Evolutionary conservation across 805 yeast genomes (phyloP), one percentile per base, ranked within the genome.

Genomic region (Nakazawaea anatomiae): DNA sequence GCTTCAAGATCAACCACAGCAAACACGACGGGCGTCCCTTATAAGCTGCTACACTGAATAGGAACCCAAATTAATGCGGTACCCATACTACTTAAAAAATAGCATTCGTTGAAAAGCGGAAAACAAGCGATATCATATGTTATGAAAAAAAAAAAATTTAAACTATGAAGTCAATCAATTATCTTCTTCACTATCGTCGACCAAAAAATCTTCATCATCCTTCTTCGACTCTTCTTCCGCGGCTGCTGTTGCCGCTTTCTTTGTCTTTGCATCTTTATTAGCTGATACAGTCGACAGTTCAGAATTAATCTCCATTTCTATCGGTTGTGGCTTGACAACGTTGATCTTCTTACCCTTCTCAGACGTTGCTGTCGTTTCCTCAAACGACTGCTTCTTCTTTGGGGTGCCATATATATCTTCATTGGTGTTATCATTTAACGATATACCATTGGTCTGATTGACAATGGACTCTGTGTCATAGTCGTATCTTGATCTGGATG

Each of bases 201-300:
- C 75, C 46, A 73, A 64, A 57, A 79, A 79, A 4, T 78, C 76
- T 45, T 75, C 81, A 57, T 73, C 80, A 75, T 57, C 72, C 72
- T 47, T 54, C 50, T 30, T 61, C 55, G 43, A 70, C 62, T 43
- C 59, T 60, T 39, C 35, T 38, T 39, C 38, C 11, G 10, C 35
- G 8, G 29, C 39, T 8, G 12, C 11, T 9, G 35, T 32, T 32
- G 8, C 11, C 11, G 35, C 14, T 38, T 38, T 38, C 18, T 38
- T 38, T 18, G n/a, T 32, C 40, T 8, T 38, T 38, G n/a, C 32
- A 12, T 18, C 25, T 18, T 18, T 18, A 18, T 18, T 18, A 18
- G 25, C 25, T 18, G 25, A 18, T 18, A 18, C 25, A 18, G 25
- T 18, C 25, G 25, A 18, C 25, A 18, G 25, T 3, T 27, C 45